These are phyloP conservation scores for Phytophthora tubulina DNA, from an alignment of 352 stramenopile genomes.

Conservation along the genomic window DNA sequence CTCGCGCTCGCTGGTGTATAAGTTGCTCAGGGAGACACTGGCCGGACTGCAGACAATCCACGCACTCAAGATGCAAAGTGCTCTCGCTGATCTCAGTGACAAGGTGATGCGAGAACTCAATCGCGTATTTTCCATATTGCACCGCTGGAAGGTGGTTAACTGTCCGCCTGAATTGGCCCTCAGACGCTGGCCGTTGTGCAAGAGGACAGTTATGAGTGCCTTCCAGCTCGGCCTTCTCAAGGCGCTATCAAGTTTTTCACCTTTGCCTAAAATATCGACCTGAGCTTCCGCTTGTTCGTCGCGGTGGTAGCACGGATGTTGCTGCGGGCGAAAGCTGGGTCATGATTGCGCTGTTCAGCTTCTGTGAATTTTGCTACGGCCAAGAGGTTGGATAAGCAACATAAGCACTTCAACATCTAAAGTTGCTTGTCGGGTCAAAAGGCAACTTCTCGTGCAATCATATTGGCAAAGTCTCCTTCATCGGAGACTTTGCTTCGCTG, in stretches of 20 bases:
- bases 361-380: too few relatives aligned
- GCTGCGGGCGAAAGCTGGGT: slow-evolving; percentile 28
- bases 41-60: slow-evolving; percentile 92
- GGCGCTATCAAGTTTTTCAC: slow-evolving; percentile 45
- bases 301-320: slow-evolving; percentile 45
- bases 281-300: slow-evolving; percentile 52
- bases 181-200: slow-evolving; percentile 28
- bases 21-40: slow-evolving; percentile 91
- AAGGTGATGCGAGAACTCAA: slow-evolving; percentile 48
- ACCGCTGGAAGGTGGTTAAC: slow-evolving; percentile 92
- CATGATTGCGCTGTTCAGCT: too few relatives aligned
- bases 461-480: not conserved
- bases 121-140: slow-evolving; percentile 61
- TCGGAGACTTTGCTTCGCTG: too few relatives aligned
- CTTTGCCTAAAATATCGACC: slow-evolving; percentile 49
- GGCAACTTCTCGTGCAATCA: not conserved
- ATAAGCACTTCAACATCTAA: not conserved
- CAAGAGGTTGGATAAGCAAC: not conserved
- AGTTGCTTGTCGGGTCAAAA: too few relatives aligned
- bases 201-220: slow-evolving; percentile 25
- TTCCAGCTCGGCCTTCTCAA: slow-evolving; percentile 36
- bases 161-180: slow-evolving; percentile 87
- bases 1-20: slow-evolving; percentile 89
- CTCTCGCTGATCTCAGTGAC: slow-evolving; percentile 52
- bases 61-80: slow-evolving; percentile 54